Evolutionary conservation across 768 basidiomycete species (phyloP).

Genomic region (Phaeolepiota aurea): DNA sequence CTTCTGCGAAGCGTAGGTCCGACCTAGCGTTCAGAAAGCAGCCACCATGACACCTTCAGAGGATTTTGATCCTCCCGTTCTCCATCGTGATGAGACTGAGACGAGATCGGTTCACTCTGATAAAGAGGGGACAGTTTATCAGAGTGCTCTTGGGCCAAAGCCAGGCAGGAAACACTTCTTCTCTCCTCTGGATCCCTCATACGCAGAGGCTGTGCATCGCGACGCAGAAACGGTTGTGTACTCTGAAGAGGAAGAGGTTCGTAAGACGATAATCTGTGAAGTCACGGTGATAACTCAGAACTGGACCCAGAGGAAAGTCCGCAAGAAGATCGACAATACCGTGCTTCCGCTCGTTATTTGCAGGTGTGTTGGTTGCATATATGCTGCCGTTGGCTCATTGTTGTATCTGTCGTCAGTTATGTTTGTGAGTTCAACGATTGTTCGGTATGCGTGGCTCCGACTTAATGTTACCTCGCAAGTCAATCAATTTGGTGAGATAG

Average conservation of each 20-base stretch:
- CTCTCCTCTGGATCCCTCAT: conserved; percentile 31
- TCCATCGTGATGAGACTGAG: too few relatives aligned
- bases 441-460: too few relatives aligned
- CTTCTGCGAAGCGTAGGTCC: too few relatives aligned
- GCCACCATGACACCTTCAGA: too few relatives aligned
- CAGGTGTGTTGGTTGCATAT: conserved; percentile 23
- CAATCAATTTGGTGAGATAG: conserved; percentile 37
- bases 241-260: conserved; percentile 41
- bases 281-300: neutral
- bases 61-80: too few relatives aligned
- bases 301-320: conserved; percentile 29
- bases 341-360: conserved; percentile 44
- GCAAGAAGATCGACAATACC: conserved; percentile 41
- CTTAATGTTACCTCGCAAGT: conserved; percentile 23
- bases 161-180: conserved; percentile 39
- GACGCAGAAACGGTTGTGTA: conserved; percentile 43
- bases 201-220: conserved; percentile 40
- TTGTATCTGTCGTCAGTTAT: conserved; percentile 31
- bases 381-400: too few relatives aligned
- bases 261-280: neutral
- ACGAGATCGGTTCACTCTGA: too few relatives aligned
- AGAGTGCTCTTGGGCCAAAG: conserved; percentile 28
- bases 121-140: conserved; percentile 31
- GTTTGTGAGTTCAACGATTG: conserved; percentile 38
- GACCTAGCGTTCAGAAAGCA: too few relatives aligned